Percentiles rank a stretch among this genome's conserved stretches.
These are phyloP conservation scores for Geotrichum fermentans DNA, from an alignment of 1,139 yeast species.

Conservation along the genomic window DNA sequence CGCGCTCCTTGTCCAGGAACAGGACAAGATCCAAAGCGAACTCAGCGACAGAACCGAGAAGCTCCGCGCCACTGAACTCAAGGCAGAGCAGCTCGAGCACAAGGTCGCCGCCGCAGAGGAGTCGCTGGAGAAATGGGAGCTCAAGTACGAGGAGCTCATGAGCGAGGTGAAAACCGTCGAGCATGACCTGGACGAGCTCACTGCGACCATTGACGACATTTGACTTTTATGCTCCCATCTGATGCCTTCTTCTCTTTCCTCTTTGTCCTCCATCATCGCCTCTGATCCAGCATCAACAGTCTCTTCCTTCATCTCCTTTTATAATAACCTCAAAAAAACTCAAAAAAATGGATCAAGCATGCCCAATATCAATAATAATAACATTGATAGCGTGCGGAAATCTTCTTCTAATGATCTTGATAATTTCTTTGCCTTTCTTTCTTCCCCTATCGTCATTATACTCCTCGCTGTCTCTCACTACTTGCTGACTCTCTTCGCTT, in stretches of 20 bases:
- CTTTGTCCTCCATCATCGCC: conserved; percentile 1
- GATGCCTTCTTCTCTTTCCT: background rate
- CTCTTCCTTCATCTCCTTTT: conserved; percentile 5
- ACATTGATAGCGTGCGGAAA: background rate
- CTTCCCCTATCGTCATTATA: conserved; percentile 8
- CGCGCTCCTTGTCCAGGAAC: conserved; percentile 86
- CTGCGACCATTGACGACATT: conserved; percentile 86
- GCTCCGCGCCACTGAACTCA: conserved; percentile 92
- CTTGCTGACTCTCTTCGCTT: background rate
- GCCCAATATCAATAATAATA: background rate
- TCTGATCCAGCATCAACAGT: conserved; percentile 3
- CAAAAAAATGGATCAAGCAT: background rate
- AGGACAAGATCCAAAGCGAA: conserved; percentile 88
- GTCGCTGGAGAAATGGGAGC: conserved; percentile 90
- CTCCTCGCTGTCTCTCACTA: background rate
- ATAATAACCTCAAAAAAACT: conserved; percentile 2
- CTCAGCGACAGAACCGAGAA: conserved; percentile 91
- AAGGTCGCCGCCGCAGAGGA: conserved; percentile 86
- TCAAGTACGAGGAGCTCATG: conserved; percentile 83
- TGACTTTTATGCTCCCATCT: conserved; percentile 28
- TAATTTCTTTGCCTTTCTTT: background rate
- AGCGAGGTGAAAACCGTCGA: conserved; percentile 77
- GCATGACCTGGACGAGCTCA: conserved; percentile 89
- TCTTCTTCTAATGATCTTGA: background rate
- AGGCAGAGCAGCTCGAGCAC: conserved; percentile 95